These are phyloP conservation scores for Omphalea diandra DNA, from an alignment of 441 rosid genomes.

Conservation along the genomic window DNA sequence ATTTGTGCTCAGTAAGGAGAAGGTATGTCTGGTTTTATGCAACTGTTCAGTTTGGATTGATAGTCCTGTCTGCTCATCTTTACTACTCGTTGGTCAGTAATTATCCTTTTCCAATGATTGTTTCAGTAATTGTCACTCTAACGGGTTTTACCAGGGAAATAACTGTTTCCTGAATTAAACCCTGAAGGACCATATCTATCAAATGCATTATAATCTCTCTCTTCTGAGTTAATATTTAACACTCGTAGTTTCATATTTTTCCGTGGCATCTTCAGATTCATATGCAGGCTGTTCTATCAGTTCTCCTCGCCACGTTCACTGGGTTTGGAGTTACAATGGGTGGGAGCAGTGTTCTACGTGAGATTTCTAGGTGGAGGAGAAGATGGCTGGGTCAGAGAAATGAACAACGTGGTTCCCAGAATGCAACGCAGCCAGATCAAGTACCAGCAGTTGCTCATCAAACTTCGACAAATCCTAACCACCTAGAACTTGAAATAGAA, in stretches of 20 bases:
- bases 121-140: no score
- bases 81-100: conserved; percentile 64
- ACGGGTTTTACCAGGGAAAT: neutral
- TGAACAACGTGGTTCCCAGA: conserved; percentile 27
- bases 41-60: conserved; percentile 59
- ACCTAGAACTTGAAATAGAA: conserved; percentile 25
- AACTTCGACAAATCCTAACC: conserved; percentile 20
- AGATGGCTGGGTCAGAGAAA: conserved; percentile 24
- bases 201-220: neutral
- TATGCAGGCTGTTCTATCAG: conserved; percentile 60
- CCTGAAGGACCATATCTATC: neutral
- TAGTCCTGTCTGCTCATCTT: conserved; percentile 75
- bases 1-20: conserved; percentile 50
- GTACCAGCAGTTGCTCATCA: conserved; percentile 20
- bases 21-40: conserved; percentile 77
- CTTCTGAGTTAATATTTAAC: neutral
- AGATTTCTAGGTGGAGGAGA: conserved; percentile 46
- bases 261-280: conserved; percentile 51
- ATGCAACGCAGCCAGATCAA: conserved; percentile 28
- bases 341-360: conserved; percentile 46
- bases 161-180: neutral
- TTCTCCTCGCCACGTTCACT: conserved; percentile 68
- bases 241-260: conserved; percentile 8
- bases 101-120: neutral
- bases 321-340: conserved; percentile 84